Conservation (phyloP, 257 asterid species). For the Solanum virginianum region DNA sequence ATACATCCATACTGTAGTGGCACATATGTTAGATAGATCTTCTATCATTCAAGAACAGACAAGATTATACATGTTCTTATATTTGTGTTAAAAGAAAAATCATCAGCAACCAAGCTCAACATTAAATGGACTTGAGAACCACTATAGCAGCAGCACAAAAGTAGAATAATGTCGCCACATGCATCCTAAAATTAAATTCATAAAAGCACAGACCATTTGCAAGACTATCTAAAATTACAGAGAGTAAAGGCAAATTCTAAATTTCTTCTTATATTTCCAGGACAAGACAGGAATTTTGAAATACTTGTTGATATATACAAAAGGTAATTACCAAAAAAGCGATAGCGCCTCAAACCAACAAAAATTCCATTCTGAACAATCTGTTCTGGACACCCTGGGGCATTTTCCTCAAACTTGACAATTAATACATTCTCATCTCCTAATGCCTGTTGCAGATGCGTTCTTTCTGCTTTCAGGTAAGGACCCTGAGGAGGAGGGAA, state of each 20-base stretch:
- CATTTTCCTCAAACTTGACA: slow-evolving; percentile 44
- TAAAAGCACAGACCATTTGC: background rate
- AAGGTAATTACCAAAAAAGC: slow-evolving; percentile 48
- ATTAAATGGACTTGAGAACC: background rate
- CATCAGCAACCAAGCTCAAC: background rate
- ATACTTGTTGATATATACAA: background rate
- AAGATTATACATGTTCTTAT: background rate
- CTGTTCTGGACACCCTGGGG: slow-evolving; percentile 1
- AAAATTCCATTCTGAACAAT: slow-evolving; percentile 45
- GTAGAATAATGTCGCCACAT: background rate
- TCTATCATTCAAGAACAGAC: background rate
- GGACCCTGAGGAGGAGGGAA: slow-evolving; percentile 54
- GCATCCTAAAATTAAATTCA: background rate
- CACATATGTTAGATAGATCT: background rate
- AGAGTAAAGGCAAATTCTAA: background rate
- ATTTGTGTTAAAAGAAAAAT: background rate
- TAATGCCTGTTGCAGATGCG: slow-evolving; percentile 58
- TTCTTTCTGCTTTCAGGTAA: slow-evolving; percentile 30
- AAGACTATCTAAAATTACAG: background rate
- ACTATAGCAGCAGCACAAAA: background rate
- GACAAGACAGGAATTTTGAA: background rate
- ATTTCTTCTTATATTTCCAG: background rate
- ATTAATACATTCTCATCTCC: slow-evolving; percentile 64
- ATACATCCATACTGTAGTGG: background rate
- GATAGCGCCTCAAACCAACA: slow-evolving; percentile 62